Base-by-base conservation (phyloP, 371 early-diverging fungal genomes). In the Mucor velutinosus region DNA sequence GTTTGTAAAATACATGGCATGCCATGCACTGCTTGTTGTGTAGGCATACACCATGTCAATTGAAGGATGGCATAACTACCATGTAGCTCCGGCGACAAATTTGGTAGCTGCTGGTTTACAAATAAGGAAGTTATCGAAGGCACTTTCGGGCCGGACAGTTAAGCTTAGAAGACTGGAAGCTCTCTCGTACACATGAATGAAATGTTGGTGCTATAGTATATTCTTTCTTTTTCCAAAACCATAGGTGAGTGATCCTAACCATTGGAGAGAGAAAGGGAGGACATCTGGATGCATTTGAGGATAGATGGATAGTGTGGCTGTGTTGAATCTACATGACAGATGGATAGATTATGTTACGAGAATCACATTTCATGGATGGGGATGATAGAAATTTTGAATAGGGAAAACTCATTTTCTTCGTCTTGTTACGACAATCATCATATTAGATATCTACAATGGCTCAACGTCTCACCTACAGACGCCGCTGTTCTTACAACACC, bases 401-500 rank as follows among this genome's bases (percentile, higher is more conserved):
- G 17, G 17, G 33, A 29, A 51, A 43, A 55, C 53, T 56, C 61
- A 66, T 58, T 47, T 27, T 47, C 33, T 47, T 27, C 41, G 7
- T 39, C 15, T 59, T 62, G 35, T 5, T 60, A 60, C 56, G 58
- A 58, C 51, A 27, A 56, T 32, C 32, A 30, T 14, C 25, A 15
- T 47, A 11, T 21, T 56, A 69, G 69, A 69, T 60, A 49, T 58
- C 68, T 66, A 76, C 70, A 75, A 90, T 90, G 91, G 89, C 82
- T 81, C 97, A 97, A 88, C 94, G 99, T 87, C 90, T 97, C 73
- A 95, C 94, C 71, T 99, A 98, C 92, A 92, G 97, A 83, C 93
- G 98, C 76, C 93, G 97, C 78, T 89, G 95, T 75, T 96, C 97
- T 73, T 99, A 98, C 95, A 97, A 98, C 95, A 99, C 99, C 80